phyloP scores from a whole-genome alignment of 1,139 yeast genomes.

The Pichia kudriavzevii region DNA sequence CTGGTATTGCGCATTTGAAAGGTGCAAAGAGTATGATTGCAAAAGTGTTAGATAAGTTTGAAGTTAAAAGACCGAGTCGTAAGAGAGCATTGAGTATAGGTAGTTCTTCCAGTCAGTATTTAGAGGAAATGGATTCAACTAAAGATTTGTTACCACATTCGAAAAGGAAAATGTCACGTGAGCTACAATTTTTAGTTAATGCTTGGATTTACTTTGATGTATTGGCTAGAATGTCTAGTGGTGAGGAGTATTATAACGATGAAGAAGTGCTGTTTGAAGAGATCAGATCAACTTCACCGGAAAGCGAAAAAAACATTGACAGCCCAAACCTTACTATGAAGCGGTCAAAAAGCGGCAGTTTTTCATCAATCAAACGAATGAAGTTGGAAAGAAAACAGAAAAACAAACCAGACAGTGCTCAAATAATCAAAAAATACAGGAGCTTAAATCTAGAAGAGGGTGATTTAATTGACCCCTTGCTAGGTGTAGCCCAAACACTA shows the following conservation, averaged over 20 bases:
- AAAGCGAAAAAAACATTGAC: neutral
- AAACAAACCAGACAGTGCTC: constrained; percentile 16
- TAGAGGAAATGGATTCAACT: neutral
- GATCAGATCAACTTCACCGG: constrained; percentile 1
- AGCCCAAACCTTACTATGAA: neutral
- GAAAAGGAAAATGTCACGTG: constrained; percentile 31
- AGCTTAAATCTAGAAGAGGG: constrained; percentile 22
- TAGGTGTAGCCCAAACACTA: constrained; percentile 59
- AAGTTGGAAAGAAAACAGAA: constrained; percentile 9
- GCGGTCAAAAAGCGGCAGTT: neutral
- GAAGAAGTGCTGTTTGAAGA: constrained; percentile 4
- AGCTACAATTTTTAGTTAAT: constrained; percentile 50
- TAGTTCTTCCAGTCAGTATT: neutral
- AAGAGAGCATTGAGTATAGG: constrained; percentile 3
- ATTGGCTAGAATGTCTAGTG: constrained; percentile 55
- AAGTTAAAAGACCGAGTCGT: constrained; percentile 13
- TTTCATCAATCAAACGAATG: neutral
- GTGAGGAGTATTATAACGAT: constrained; percentile 27
- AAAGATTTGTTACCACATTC: no score
- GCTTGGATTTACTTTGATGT: constrained; percentile 63
- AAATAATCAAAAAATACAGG: constrained; percentile 26
- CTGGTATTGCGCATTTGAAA: constrained; percentile 60
- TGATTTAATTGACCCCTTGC: constrained; percentile 48
- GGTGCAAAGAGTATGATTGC: constrained; percentile 61
- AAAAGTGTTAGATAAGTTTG: constrained; percentile 30